These are phyloP conservation scores for Flaveria brownii DNA, from an alignment of 129 eudicot genomes.

Conservation along the genomic window DNA sequence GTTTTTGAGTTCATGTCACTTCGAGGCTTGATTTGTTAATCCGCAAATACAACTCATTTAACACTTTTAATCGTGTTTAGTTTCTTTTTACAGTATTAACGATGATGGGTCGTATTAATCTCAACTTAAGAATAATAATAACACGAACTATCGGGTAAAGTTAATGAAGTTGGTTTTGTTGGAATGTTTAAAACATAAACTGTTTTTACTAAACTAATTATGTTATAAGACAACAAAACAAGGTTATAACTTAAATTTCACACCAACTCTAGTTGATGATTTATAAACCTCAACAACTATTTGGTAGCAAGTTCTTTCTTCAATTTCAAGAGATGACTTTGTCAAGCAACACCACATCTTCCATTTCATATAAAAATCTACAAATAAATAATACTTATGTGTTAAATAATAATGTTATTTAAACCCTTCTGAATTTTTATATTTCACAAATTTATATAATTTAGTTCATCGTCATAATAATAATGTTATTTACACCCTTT, in stretches of 20 bases:
- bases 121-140: background rate
- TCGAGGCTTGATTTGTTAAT: too few species aligned
- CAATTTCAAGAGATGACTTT: conserved; percentile 51
- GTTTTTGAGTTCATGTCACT: too few species aligned
- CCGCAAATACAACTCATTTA: too few species aligned
- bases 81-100: background rate
- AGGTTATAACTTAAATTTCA: conserved; percentile 26
- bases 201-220: background rate
- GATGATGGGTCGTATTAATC: background rate
- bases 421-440: background rate
- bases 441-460: background rate
- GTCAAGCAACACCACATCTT: conserved; percentile 51
- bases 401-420: background rate
- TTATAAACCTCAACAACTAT: conserved; percentile 73
- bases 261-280: conserved; percentile 60
- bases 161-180: background rate
- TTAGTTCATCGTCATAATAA: background rate
- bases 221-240: background rate
- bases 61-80: too few species aligned
- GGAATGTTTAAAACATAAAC: background rate
- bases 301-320: conserved; percentile 68
- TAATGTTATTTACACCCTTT: background rate
- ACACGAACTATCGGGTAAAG: background rate
- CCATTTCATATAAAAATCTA: conserved; percentile 2
- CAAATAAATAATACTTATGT: background rate